Conservation (phyloP, 2,329 filamentous ascomycete genomes). For the Epichloe amarillans region DNA sequence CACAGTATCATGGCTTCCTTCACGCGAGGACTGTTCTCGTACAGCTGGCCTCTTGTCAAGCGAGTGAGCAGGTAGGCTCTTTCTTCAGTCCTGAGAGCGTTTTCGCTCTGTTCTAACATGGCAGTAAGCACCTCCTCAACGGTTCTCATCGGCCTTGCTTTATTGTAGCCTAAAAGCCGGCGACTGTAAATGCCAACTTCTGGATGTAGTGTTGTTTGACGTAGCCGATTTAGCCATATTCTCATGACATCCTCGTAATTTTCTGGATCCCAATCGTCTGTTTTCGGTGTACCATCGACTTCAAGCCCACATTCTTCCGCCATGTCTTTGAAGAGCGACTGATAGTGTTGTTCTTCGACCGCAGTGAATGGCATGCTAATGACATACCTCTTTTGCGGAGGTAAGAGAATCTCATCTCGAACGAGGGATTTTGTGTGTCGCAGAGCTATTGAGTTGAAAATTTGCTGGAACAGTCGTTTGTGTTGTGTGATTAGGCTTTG, state of each 20-base stretch:
- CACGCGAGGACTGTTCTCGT: slow-evolving; percentile 59
- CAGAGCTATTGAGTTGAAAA: slow-evolving; percentile 62
- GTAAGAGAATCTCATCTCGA: slow-evolving; percentile 64
- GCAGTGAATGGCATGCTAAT: slow-evolving; percentile 84
- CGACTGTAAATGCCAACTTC: slow-evolving; percentile 60
- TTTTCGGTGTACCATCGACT: slow-evolving; percentile 46
- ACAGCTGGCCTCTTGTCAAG: slow-evolving; percentile 60
- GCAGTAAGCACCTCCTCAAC: slow-evolving; percentile 75
- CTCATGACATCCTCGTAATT: slow-evolving; percentile 61
- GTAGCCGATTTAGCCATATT: slow-evolving; percentile 60
- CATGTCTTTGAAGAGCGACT: slow-evolving; percentile 62
- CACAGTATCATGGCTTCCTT: slow-evolving; percentile 59
- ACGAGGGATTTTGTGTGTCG: slow-evolving; percentile 78
- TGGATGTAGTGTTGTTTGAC: slow-evolving; percentile 77
- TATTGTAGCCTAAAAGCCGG: slow-evolving; percentile 46
- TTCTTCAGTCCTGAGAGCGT: slow-evolving; percentile 52
- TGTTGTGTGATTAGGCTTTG: slow-evolving; percentile 47
- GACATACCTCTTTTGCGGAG: slow-evolving; percentile 71
- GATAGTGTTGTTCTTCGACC: slow-evolving; percentile 84
- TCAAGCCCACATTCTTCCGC: slow-evolving; percentile 55
- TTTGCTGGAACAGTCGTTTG: slow-evolving; percentile 47
- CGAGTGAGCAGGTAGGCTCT: slow-evolving; percentile 49
- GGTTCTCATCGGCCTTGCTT: slow-evolving; percentile 57
- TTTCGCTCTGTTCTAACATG: slow-evolving; percentile 82
- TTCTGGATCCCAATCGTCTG: slow-evolving; percentile 51